These are phyloP conservation scores for Trichoderma afroharzianum DNA, from an alignment of 2,329 filamentous ascomycete species.

Conservation along the genomic window DNA sequence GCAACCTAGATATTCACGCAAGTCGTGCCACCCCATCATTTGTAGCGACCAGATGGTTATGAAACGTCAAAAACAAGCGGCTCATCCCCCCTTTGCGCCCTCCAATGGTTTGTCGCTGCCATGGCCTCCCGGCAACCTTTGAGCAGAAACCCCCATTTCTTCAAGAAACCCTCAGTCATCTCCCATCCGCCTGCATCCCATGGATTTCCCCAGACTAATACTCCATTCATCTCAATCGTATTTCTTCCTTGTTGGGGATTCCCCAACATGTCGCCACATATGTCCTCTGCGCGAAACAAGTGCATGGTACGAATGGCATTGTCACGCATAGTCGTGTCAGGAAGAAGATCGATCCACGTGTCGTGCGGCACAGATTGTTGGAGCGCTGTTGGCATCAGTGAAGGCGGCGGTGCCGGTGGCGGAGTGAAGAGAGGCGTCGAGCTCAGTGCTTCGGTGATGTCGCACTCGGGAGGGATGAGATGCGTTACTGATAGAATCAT, in stretches of 20 bases:
- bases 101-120: neutral
- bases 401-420: neutral
- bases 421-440: neutral
- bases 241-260: neutral
- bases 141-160: neutral
- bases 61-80: neutral
- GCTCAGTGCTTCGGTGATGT: neutral
- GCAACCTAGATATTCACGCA: too few species aligned
- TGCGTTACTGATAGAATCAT: neutral
- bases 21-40: neutral
- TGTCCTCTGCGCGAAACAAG: neutral
- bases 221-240: neutral
- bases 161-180: neutral
- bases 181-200: neutral
- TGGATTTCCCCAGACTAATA: neutral
- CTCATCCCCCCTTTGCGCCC: neutral
- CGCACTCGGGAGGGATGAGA: neutral
- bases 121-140: neutral
- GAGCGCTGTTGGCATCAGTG: neutral
- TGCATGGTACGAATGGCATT: neutral
- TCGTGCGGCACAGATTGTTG: neutral
- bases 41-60: neutral
- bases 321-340: neutral
- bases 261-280: neutral
- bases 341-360: neutral